Base-by-base conservation (phyloP, 148 eudicot species). In the Rheum nobile region DNA sequence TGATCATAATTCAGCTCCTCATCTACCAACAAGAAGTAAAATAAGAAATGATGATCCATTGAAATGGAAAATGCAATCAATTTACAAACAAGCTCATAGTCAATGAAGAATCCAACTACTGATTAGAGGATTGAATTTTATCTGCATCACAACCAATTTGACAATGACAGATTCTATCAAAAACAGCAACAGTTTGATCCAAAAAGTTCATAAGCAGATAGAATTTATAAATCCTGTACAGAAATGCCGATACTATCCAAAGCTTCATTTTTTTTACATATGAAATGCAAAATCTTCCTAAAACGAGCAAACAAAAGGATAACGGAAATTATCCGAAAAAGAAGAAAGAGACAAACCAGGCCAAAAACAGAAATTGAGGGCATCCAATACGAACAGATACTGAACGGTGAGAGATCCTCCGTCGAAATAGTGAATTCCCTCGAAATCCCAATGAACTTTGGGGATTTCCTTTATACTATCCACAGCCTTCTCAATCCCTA, bases 341-440 rank as follows among this genome's bases (percentile, higher is more conserved):
- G n/a, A 5, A 26, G 67, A 57, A 12, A 57, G 34, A 57, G 29
- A 57, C 4, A 10, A 16, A 50, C 90, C 91, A 32, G 93, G 91
- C 93, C 94, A 89, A 71, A 91, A 89, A 73, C 97, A 88, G 77
- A 91, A 89, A 77, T 89, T 88, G 54, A 91, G 34, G 34, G 94
- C 86, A 76, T 91, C 97, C 73, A 89, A 75, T 1, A 91, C 93
- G 47, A 91, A 70, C 65, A 89, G 73, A 77, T 91, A 91, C 83
- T 91, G 96, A 75, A 92, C 89, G 65, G 91, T 82, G 59, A 88
- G 81, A 11, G 81, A 71, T 0, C 83, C 83, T 10, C 81, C 79
- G n/a, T 93, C 97, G 46, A 86, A 91, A 74, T 87, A 93, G 71
- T 93, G 98, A 77, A 91, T 89, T 76, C 92, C 96, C 75, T 93